A percentile compares a stretch with the other conserved stretches of the same genome.
Conservation (phyloP, 1,284 basidiomycete genomes). For the Ganoderma sinense region DNA sequence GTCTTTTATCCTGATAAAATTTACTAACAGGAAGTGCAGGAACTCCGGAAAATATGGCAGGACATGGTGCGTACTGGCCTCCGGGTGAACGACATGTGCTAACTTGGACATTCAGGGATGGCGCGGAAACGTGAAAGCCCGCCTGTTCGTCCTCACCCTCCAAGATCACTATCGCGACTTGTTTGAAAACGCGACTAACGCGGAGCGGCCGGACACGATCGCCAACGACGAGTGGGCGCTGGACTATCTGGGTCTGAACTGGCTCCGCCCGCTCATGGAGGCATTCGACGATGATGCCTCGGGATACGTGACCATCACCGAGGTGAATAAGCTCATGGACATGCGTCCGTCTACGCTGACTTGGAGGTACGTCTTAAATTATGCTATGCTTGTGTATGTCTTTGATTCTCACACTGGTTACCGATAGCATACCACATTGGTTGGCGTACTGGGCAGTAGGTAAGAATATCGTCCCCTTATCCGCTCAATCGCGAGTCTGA, state of each 20-base stretch:
- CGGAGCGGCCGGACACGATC: neutral
- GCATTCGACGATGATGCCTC: constrained; percentile 43
- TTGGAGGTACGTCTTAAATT: constrained; percentile 21
- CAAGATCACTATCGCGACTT: constrained; percentile 39
- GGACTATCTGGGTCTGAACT: constrained; percentile 26
- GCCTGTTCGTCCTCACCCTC: constrained; percentile 27
- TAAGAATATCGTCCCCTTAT: neutral
- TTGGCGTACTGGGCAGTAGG: constrained; percentile 31
- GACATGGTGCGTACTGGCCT: constrained; percentile 36
- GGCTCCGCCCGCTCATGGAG: constrained; percentile 35
- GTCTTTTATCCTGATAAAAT: constrained; percentile 4
- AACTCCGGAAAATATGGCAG: constrained; percentile 36
- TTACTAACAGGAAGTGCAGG: constrained; percentile 28
- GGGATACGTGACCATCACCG: constrained; percentile 42
- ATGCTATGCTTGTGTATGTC: neutral
- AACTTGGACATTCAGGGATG: constrained; percentile 9
- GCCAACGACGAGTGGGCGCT: constrained; percentile 33
- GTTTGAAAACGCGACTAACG: constrained; percentile 6
- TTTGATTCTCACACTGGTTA: neutral
- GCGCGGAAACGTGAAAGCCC: constrained; percentile 26
- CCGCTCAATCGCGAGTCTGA: too few species aligned
- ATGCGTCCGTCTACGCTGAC: constrained; percentile 8
- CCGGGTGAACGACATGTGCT: neutral
- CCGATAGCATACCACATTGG: constrained; percentile 25
- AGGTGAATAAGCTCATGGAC: constrained; percentile 32